These are phyloP conservation scores for Platanus orientalis DNA, from an alignment of 164 flowering plant genomes.

Conservation along the genomic window DNA sequence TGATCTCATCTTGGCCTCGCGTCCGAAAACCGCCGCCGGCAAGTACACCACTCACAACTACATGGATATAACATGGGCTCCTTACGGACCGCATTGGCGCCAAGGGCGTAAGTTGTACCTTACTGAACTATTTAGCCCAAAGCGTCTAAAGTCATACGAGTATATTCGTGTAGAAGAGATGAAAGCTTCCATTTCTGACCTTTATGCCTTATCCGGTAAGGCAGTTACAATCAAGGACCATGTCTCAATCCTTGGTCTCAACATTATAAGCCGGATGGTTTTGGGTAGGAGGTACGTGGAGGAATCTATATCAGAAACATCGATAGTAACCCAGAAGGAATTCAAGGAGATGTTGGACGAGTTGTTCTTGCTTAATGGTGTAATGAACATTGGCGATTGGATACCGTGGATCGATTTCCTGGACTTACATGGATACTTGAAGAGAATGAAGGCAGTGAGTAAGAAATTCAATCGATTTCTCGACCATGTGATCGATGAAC, in stretches of 20 bases:
- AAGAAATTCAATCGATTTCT: conserved; percentile 15
- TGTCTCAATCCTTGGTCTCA: too few relatives aligned
- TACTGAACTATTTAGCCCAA: conserved; percentile 15
- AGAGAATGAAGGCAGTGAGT: conserved; percentile 20
- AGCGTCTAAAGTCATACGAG: conserved; percentile 22
- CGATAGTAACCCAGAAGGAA: too few relatives aligned
- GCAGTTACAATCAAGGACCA: too few relatives aligned
- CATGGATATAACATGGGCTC: conserved; percentile 20
- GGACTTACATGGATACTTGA: conserved; percentile 24
- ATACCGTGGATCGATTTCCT: conserved; percentile 14
- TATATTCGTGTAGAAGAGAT: conserved; percentile 15
- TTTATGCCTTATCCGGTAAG: too few relatives aligned
- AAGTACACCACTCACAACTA: conserved; percentile 25
- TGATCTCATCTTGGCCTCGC: conserved; percentile 16
- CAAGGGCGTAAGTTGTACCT: conserved; percentile 19
- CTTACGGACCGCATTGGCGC: conserved; percentile 28
- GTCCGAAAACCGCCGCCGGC: conserved; percentile 23
- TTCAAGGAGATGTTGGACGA: too few relatives aligned
- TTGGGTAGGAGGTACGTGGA: conserved; percentile 11
- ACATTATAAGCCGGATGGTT: too few relatives aligned
- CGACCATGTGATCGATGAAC: conserved; percentile 18
- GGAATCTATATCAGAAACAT: conserved; percentile 15
- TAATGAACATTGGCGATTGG: too few relatives aligned
- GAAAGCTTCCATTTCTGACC: too few relatives aligned
- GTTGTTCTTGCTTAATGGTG: too few relatives aligned